Conservation (phyloP, 345 rosid species). For the Corchorus capsularis region DNA sequence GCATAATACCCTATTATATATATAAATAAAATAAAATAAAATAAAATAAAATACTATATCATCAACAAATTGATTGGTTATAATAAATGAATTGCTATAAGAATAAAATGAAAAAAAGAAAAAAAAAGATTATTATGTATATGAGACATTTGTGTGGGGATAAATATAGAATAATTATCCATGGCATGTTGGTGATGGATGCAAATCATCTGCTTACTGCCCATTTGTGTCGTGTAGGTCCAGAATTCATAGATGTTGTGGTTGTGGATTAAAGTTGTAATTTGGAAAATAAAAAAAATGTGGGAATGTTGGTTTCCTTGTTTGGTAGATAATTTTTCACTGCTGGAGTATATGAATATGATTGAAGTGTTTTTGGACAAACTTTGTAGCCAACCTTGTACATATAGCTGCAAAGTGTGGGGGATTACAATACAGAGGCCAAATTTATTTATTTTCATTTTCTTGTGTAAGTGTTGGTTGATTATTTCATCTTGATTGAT, state of each 20-base stretch:
- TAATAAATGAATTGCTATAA: neutral
- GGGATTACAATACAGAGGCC: neutral
- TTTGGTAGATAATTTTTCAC: neutral
- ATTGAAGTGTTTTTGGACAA: conserved; percentile 12
- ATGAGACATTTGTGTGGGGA: neutral
- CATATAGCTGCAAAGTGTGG: conserved; percentile 8
- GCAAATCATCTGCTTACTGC: neutral
- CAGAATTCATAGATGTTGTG: neutral
- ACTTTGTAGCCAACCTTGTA: conserved; percentile 2
- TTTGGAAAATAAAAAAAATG: neutral
- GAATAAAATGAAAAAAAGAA: neutral
- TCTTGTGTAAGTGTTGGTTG: neutral
- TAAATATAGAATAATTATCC: neutral
- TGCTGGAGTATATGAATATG: neutral
- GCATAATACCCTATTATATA: neutral
- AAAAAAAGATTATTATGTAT: neutral
- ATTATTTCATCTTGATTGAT: neutral
- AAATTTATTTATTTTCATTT: too few species aligned
- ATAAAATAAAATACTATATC: neutral
- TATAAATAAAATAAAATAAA: neutral
- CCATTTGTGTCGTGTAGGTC: neutral
- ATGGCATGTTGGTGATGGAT: neutral
- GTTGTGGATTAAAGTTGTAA: conserved; percentile 9
- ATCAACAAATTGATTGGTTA: neutral
- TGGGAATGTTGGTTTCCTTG: neutral